Evolutionary conservation across 2,329 filamentous ascomycete species (phyloP).

Genomic region (Rutstroemia sp.): DNA sequence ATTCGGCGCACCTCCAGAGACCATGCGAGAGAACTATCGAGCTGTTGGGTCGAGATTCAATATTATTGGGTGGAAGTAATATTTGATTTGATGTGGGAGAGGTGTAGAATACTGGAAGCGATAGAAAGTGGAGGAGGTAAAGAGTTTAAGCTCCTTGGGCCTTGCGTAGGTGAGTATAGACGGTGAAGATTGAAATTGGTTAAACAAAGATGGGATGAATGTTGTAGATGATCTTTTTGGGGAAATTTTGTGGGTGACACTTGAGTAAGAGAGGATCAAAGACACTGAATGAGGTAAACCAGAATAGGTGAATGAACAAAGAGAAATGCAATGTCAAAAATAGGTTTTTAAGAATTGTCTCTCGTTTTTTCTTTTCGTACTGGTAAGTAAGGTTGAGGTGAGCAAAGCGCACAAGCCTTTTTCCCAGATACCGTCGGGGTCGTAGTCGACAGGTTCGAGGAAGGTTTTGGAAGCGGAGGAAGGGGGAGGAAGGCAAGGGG

Average conservation of each 20-base stretch:
- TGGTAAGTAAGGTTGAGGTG: too few relatives aligned
- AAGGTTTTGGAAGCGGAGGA: not conserved
- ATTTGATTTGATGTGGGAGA: not conserved
- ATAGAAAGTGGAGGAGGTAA: not conserved
- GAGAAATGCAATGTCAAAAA: too few relatives aligned
- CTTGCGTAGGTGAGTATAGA: not conserved
- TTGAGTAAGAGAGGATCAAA: too few relatives aligned
- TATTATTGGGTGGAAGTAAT: not conserved
- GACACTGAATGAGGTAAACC: too few relatives aligned
- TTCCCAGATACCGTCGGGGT: too few relatives aligned
- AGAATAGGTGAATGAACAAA: too few relatives aligned
- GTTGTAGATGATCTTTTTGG: not conserved
- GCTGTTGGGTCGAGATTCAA: not conserved
- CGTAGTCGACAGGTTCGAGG: not conserved
- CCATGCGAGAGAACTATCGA: not conserved
- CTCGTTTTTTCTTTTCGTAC: too few relatives aligned
- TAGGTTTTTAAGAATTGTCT: too few relatives aligned
- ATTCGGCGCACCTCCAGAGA: constrained; percentile 1
- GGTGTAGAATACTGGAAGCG: not conserved
- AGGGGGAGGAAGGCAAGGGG: not conserved
- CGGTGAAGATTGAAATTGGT: not conserved
- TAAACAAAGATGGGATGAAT: not conserved
- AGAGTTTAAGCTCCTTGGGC: not conserved
- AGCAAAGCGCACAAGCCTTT: too few relatives aligned
- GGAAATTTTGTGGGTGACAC: too few relatives aligned